These are phyloP conservation scores for Coemansia umbellata DNA, from an alignment of 192 early-diverging fungal genomes.

Conservation along the genomic window DNA sequence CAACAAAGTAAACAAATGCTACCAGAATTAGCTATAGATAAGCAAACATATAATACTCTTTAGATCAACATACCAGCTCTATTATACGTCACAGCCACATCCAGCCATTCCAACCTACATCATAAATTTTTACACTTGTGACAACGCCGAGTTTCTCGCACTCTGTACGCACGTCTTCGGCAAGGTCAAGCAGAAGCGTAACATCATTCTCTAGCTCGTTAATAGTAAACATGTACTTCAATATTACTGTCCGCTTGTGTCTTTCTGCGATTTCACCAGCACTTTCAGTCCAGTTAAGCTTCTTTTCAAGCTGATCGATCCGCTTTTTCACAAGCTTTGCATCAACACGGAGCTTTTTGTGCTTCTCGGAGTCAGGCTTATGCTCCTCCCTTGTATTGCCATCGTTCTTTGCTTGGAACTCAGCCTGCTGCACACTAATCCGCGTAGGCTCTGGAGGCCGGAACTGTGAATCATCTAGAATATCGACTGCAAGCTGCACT, in stretches of 20 bases:
- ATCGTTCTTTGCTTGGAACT: constrained; percentile 73
- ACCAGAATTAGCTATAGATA: background rate
- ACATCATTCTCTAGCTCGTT: constrained; percentile 88
- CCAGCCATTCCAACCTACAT: too few relatives aligned
- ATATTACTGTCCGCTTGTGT: constrained; percentile 77
- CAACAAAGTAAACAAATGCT: background rate
- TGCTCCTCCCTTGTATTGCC: constrained; percentile 56
- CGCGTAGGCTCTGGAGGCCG: constrained; percentile 60
- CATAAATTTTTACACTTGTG: constrained; percentile 91
- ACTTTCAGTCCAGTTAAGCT: constrained; percentile 90
- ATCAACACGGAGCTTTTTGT: constrained; percentile 47
- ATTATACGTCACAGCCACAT: too few relatives aligned
- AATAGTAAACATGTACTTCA: constrained; percentile 93
- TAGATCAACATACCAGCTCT: too few relatives aligned
- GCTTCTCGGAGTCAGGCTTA: constrained; percentile 12
- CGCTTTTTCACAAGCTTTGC: constrained; percentile 62
- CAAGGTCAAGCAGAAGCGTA: constrained; percentile 81
- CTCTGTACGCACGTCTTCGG: constrained; percentile 90
- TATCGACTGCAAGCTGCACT: constrained; percentile 75
- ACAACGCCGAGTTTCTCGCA: constrained; percentile 92
- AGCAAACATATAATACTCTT: too few relatives aligned
- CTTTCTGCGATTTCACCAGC: constrained; percentile 68
- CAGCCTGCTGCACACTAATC: constrained; percentile 75
- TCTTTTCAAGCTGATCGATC: constrained; percentile 74
- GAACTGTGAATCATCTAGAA: constrained; percentile 85